Evolutionary conservation across 2,329 filamentous ascomycete genomes (phyloP), one percentile per base, ranked within the genome.

Genomic region (Colletotrichum brevisporum): DNA sequence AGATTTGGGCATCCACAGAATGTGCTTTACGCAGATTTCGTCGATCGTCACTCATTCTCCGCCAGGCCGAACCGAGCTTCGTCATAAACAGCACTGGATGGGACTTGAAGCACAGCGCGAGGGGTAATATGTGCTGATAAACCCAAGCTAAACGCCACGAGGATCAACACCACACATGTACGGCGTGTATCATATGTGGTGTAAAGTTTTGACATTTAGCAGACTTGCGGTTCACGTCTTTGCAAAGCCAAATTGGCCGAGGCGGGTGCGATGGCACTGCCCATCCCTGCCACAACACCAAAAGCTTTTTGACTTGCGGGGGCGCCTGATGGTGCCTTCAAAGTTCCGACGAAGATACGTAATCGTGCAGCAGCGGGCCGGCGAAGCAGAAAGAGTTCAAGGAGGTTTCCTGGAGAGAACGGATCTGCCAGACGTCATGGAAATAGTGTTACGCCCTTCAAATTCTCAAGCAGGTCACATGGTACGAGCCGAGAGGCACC

Each of bases 371-470:
- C 43, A 47, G 55, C n/a, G 27, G 51, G 24, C 31, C 16, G 50
- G 50, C 59, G 50, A 54, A 27, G 16, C 48, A 26, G 47, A 12
- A 21, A 52, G n/a, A 39, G 21, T 60, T 53, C 16, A n/a, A 10
- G 16, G 50, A n/a, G 18, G 43, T 26, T 12, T 31, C 56, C n/a
- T 21, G 21, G 31, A 51, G 5, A 15, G 9, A 51, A 53, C 31
- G 15, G 62, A 47, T 51, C 50, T 67, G 55, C 63, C 56, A 69
- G 31, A 52, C 43, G 55, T 26, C 62, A 66, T 39, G 36, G 18
- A 18, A 45, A 48, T 41, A 39, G 36, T 50, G 50, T 18, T 15
- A 43, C 53, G 27, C 16, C 36, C 18, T 6, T 65, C 12, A 2
- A 36, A 43, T 1, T 10, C 6, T 3, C 2, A 12, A n/a, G 18